Conservation (phyloP, 495 filamentous ascomycete genomes). For the Mytilinidion resinicola region DNA sequence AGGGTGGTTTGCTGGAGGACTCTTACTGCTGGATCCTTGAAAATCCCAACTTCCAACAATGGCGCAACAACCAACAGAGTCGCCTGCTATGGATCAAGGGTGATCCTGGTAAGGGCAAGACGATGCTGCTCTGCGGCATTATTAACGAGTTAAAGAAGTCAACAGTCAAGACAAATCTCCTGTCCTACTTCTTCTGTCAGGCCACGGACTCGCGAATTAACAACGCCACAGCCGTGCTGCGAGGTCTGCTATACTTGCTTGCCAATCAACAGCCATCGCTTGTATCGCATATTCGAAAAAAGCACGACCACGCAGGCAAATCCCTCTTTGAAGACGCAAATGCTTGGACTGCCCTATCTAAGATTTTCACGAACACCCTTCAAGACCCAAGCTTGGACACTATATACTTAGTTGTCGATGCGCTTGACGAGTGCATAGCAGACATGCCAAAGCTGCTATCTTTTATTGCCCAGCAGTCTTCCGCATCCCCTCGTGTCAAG, state of each 20-base stretch:
- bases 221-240: slow-evolving; percentile 36
- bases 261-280: slow-evolving; percentile 33
- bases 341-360: slow-evolving; percentile 30
- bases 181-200: slow-evolving; percentile 3
- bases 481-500: slow-evolving; percentile 27
- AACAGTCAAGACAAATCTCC: not conserved
- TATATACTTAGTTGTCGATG: slow-evolving; percentile 29
- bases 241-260: slow-evolving; percentile 28
- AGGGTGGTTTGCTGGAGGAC: slow-evolving; percentile 39
- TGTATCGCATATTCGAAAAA: slow-evolving; percentile 26
- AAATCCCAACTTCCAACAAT: slow-evolving; percentile 35
- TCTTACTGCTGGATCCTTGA: slow-evolving; percentile 44
- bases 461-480: slow-evolving; percentile 26
- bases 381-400: slow-evolving; percentile 25
- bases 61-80: slow-evolving; percentile 27
- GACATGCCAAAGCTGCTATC: not conserved
- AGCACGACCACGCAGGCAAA: no score
- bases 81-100: slow-evolving; percentile 36
- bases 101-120: no score
- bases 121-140: no score
- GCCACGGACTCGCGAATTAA: slow-evolving; percentile 30
- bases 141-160: not conserved
- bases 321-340: slow-evolving; percentile 37
- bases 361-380: slow-evolving; percentile 34
- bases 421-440: slow-evolving; percentile 1